Base-by-base conservation (phyloP, 2,329 filamentous ascomycete species). In the Fusarium sp. region DNA sequence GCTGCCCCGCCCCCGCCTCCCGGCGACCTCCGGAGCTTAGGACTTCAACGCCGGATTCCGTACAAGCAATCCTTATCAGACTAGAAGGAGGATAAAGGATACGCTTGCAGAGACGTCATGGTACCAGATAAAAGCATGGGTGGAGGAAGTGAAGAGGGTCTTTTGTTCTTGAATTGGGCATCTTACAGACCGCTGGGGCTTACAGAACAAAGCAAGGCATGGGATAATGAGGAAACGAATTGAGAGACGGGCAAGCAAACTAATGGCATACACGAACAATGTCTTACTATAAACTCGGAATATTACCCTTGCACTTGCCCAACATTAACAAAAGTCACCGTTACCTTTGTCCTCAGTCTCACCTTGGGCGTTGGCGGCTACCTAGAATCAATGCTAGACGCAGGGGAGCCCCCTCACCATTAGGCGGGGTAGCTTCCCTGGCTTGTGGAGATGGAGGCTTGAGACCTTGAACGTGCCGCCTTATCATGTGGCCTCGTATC, bases 371-470 rank as follows among this genome's bases (percentile, higher is more conserved):
- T 50, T 35, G 54, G 35, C 50, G 52, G 48, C 45, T 63, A 46
- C n/a, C 44, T 23, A 30, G 10, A 27, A 4, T 27, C 6, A 23
- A 23, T 23, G 7, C 23, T 27, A 46, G 44, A 72, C 54, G 71
- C 71, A 73, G 65, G 71, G 70, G 68, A 52, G 35, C 53, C 53
- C 43, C 35, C 40, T 65, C 60, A 22, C 45, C 52, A 71, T 73
- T 71, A 73, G 70, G 71, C 70, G 71, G 71, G 71, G 71, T 73
- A 73, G 70, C 70, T 73, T 73, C 65, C 68, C 41, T 49, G 45
- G 55, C 64, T 48, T 43, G 66, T 73, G 71, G 71, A 47, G 69
- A 70, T 45, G 19, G 67, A 68, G 67, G 67, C 67, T 70, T 66
- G 67, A 55, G 58, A 62, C 51, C 55, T 49, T 33, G 44, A 66